Conservation (phyloP, 2,329 filamentous ascomycete genomes). For the Alternaria conjuncta region DNA sequence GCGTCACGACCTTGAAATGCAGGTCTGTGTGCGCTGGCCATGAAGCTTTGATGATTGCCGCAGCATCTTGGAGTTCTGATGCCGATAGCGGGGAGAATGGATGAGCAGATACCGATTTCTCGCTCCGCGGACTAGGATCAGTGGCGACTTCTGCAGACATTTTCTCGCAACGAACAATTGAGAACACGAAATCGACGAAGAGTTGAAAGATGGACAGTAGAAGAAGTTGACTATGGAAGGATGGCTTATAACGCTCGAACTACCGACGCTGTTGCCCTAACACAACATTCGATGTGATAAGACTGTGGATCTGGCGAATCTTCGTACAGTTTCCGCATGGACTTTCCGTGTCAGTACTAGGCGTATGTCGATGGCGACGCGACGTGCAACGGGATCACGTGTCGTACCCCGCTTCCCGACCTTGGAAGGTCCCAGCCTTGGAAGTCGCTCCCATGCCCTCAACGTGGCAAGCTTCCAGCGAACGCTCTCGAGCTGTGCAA, state of each 20-base stretch:
- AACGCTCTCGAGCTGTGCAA: neutral
- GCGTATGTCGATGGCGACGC: neutral
- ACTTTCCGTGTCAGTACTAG: conserved; percentile 33
- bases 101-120: conserved; percentile 50
- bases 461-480: neutral
- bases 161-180: neutral
- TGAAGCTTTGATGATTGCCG: conserved; percentile 57
- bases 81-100: conserved; percentile 66
- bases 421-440: neutral
- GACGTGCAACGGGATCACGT: conserved; percentile 13
- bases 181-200: neutral
- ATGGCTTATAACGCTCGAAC: neutral
- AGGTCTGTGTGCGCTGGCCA: conserved; percentile 64
- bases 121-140: conserved; percentile 21
- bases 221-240: neutral
- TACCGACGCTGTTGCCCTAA: conserved; percentile 8
- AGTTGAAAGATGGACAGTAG: neutral
- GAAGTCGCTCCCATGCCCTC: too few relatives aligned
- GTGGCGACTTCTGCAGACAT: conserved; percentile 43
- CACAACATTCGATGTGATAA: conserved; percentile 23
- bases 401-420: conserved; percentile 15
- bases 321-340: conserved; percentile 25
- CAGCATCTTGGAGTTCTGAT: conserved; percentile 62
- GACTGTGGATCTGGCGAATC: conserved; percentile 23
- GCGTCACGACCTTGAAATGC: conserved; percentile 71